Base-by-base conservation (phyloP, 83 land plant genomes). In the Isoetes engelmannii region DNA sequence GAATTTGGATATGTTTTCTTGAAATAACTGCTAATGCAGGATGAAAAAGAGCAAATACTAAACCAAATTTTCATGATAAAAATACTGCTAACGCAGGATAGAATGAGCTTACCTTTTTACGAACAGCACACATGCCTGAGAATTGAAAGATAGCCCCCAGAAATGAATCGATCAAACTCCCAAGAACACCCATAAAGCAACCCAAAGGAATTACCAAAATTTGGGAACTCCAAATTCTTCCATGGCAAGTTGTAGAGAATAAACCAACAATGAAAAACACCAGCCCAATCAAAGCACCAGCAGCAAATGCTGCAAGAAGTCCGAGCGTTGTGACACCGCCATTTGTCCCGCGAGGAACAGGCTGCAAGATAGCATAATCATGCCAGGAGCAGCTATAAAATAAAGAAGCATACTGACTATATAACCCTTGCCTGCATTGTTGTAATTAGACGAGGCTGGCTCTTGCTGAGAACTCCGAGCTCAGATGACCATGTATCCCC, bases 401-500 rank as follows among this genome's bases (percentile, higher is more conserved):
- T n/a, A n/a, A n/a, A n/a, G n/a, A n/a, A n/a, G n/a, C n/a, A n/a
- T n/a, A n/a, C n/a, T n/a, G n/a, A n/a, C n/a, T n/a, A n/a, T n/a
- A n/a, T n/a, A 18, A 70, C 5, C 37, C 53, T 59, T 69, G 84
- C 97, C 95, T 84, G 86, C 69, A 92, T 77, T 6, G 82, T 85
- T 63, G 97, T 92, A 46, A 92, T 89, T 19, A 92, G 71, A n/a
- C 92, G 83, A 15, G 97, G 97, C 68, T 78, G 87, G 28, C 68
- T 68, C 20, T 82, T 81, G 81, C 97, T 92, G 43, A 92, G 82
- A 41, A 92, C 72, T 53, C 97, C 97, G 49, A 92, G 45, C 70
- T 92, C 97, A 37, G 97, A 92, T 0, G 97, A 92, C 97, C 97
- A 92, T 44, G 97, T 92, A 47, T 92, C 97, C 49, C 97, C 97